phyloP scores from a whole-genome alignment of 768 basidiomycete genomes.

The Leccinum fibrillosum region DNA sequence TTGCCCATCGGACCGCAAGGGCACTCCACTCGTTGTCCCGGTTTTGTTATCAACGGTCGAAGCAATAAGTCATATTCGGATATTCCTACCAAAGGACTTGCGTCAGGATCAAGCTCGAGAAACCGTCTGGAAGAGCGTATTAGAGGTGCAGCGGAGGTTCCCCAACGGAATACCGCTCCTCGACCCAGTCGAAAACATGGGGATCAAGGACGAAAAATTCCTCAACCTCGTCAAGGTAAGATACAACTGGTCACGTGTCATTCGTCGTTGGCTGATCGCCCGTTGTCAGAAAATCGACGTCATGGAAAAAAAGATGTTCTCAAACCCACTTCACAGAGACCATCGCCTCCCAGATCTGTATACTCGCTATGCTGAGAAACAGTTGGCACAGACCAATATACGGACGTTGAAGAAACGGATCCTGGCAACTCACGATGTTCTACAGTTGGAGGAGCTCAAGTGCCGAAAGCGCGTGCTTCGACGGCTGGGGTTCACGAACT shows the following conservation, averaged over 20 bases:
- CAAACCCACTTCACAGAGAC: constrained; percentile 76
- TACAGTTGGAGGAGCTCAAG: constrained; percentile 96
- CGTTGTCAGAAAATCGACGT: constrained; percentile 76
- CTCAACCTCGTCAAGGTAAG: constrained; percentile 76
- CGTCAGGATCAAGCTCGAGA: constrained; percentile 72
- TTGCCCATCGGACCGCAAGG: constrained; percentile 67
- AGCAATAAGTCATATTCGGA: constrained; percentile 79
- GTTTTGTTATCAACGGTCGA: constrained; percentile 86
- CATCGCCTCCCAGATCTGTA: constrained; percentile 79
- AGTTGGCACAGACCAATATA: constrained; percentile 62
- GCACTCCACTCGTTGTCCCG: constrained; percentile 82
- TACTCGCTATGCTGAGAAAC: constrained; percentile 75
- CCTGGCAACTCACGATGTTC: constrained; percentile 83
- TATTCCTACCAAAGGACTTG: constrained; percentile 88
- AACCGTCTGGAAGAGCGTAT: constrained; percentile 84
- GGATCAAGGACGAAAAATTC: constrained; percentile 93
- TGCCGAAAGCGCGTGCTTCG: constrained; percentile 91
- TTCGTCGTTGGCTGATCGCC: not conserved
- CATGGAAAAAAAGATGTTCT: constrained; percentile 83
- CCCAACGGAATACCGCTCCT: constrained; percentile 82
- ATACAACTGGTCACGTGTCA: not conserved
- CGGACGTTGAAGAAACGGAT: constrained; percentile 82
- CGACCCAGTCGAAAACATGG: constrained; percentile 94
- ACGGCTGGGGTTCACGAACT: constrained; percentile 84
- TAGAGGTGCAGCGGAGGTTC: constrained; percentile 89